Evolutionary conservation across 2,329 filamentous ascomycete genomes (phyloP).

Genomic region (Scopulariopsis brevicaulis): DNA sequence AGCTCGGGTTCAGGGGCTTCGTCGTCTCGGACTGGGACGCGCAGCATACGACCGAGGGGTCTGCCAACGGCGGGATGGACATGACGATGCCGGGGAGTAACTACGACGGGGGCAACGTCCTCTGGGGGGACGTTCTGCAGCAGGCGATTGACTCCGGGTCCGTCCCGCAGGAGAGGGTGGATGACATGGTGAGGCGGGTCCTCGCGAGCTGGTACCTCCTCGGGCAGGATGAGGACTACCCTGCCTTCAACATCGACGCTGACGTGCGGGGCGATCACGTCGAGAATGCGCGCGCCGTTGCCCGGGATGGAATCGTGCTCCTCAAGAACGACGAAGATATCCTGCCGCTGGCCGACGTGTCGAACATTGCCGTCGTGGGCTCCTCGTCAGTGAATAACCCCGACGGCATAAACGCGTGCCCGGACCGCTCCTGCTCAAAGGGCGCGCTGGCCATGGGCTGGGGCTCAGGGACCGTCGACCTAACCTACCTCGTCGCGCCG

Average conservation of each 20-base stretch:
- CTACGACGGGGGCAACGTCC: conserved; percentile 38
- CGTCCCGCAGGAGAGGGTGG: conserved; percentile 46
- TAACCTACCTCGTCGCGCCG: conserved; percentile 55
- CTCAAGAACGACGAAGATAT: conserved; percentile 50
- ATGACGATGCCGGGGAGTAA: conserved; percentile 71
- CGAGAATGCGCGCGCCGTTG: conserved; percentile 45
- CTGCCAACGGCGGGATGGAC: conserved; percentile 59
- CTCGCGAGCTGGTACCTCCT: conserved; percentile 50
- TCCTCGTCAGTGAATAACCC: conserved; percentile 49
- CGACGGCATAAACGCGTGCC: conserved; percentile 51
- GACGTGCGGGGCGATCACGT: conserved; percentile 50
- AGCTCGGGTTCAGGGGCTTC: conserved; percentile 61
- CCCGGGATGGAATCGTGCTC: conserved; percentile 49
- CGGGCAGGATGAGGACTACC: conserved; percentile 36
- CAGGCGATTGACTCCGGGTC: conserved; percentile 44
- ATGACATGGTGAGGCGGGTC: conserved; percentile 56
- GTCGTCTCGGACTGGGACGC: conserved; percentile 59
- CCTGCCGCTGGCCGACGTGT: conserved; percentile 40
- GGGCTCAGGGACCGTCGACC: conserved; percentile 50
- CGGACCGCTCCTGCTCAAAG: conserved; percentile 46
- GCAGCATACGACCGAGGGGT: conserved; percentile 58
- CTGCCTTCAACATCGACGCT: conserved; percentile 39
- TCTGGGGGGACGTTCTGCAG: conserved; percentile 43
- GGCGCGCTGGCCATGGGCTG: conserved; percentile 59
- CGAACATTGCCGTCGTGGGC: conserved; percentile 49